Evolutionary conservation across 1,284 basidiomycete species (phyloP).

Genomic region (Apiotrichum domesticum): DNA sequence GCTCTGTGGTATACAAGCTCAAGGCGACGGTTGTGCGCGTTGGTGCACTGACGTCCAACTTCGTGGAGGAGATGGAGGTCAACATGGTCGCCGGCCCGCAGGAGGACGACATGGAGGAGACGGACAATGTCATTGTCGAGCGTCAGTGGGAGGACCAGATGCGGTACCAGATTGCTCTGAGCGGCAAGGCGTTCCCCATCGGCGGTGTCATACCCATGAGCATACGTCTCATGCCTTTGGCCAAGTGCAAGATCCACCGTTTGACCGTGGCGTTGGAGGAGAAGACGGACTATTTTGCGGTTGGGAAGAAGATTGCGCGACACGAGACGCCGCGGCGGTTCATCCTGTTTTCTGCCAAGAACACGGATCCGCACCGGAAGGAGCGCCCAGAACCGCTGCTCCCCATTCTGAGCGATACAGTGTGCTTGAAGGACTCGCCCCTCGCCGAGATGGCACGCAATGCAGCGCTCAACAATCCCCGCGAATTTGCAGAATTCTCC

Average conservation of each 20-base stretch:
- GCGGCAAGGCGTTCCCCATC: slow-evolving; percentile 73
- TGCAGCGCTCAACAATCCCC: slow-evolving; percentile 39
- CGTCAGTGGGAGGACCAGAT: slow-evolving; percentile 88
- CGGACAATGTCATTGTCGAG: slow-evolving; percentile 77
- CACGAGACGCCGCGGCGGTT: slow-evolving; percentile 66
- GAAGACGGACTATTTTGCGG: slow-evolving; percentile 69
- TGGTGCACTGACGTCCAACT: slow-evolving; percentile 70
- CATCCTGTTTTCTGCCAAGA: slow-evolving; percentile 62
- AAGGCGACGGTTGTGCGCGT: slow-evolving; percentile 78
- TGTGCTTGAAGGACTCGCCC: slow-evolving; percentile 47
- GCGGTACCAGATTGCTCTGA: slow-evolving; percentile 67
- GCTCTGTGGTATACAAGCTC: slow-evolving; percentile 71
- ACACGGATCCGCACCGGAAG: slow-evolving; percentile 46
- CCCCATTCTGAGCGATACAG: slow-evolving; percentile 51
- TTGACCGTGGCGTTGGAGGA: slow-evolving; percentile 78
- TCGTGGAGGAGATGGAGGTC: slow-evolving; percentile 67
- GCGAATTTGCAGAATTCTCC: slow-evolving; percentile 38
- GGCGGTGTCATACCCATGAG: slow-evolving; percentile 76
- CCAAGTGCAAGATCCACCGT: slow-evolving; percentile 76
- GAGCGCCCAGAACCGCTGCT: slow-evolving; percentile 48
- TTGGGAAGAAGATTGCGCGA: slow-evolving; percentile 64
- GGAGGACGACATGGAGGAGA: slow-evolving; percentile 72
- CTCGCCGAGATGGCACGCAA: slow-evolving; percentile 43
- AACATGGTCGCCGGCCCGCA: slow-evolving; percentile 68
- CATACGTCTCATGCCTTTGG: slow-evolving; percentile 74